Evolutionary conservation across 805 yeast genomes (phyloP), one percentile per base, ranked within the genome.

Genomic region (Candida morakotiae): DNA sequence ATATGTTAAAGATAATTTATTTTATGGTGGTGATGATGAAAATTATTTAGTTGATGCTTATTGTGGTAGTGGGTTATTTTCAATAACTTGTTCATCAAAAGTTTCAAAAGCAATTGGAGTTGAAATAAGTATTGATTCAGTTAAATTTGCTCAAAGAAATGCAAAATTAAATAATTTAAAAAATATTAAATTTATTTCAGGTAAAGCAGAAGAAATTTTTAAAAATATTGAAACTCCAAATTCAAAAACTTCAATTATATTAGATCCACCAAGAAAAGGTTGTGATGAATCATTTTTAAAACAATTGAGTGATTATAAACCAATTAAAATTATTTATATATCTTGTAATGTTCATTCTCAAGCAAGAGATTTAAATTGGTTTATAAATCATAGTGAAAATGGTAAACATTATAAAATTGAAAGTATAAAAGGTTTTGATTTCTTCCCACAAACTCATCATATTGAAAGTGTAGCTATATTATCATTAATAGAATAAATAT

Each of bases 291-390:
- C 79, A 8, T 93, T 93, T 55, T 69, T 93, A 60, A 79, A 82
- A 47, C 98, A 93, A 64, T 69, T 93, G 40, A 75, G 93, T 15
- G 86, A 71, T 15, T 93, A 85, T 61, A 69, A 75, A 44, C 98
- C 98, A 2, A 83, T 83, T 11, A 80, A 81, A 49, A 79, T 93
- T 38, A 94, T 93, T n/a, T 93, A 93, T 62, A 85, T 93, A 40
- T 87, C 96, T 44, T 93, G 98, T 69, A 93, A 93, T 55, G 98
- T 93, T 34, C 97, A 91, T 64, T 87, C 96, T 14, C 98, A 93
- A 62, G 98, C 98, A 4, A 71, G 98, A 50, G 98, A 93, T 58
- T 57, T 93, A 31, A 91, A 87, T 48, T 88, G 79, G 68, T 85
- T 93, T 53, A 58, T 89, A 39, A 75, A 73, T 43, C 71, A 79